Evolutionary conservation across 164 flowering plant species (phyloP).

Genomic region (Echeveria elegans): DNA sequence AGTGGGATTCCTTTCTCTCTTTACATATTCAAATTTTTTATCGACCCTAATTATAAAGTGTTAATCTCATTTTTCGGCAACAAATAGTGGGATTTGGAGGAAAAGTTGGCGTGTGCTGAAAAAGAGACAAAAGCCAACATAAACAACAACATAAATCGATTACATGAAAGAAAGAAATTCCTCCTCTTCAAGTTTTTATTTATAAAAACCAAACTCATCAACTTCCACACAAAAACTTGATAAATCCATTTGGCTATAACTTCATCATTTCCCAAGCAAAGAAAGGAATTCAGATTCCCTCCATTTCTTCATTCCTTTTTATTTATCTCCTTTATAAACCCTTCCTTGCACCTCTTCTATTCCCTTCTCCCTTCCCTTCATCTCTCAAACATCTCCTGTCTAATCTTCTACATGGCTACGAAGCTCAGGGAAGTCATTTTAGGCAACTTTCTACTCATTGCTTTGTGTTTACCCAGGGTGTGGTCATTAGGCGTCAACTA

Average conservation of each 20-base stretch:
- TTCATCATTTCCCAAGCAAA: conserved; percentile 1
- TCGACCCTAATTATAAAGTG: not conserved
- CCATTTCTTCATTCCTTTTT: not conserved
- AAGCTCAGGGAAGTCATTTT: not conserved
- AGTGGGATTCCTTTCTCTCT: conserved; percentile 1
- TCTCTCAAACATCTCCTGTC: not conserved
- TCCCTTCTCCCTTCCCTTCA: not conserved
- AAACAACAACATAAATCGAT: conserved; percentile 1
- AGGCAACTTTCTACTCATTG: not conserved
- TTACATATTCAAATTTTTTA: not conserved
- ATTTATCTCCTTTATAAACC: not conserved
- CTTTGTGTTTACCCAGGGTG: not conserved
- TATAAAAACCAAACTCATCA: conserved; percentile 4
- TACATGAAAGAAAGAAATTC: conserved; percentile 1
- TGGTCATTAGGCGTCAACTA: conserved; percentile 75
- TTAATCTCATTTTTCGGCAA: not conserved
- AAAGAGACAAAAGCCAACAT: not conserved
- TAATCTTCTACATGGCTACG: not conserved
- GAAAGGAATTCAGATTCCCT: conserved; percentile 5
- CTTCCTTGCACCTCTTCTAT: not conserved
- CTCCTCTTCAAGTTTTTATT: not conserved
- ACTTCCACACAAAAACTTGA: conserved; percentile 1
- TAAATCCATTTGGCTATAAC: not conserved
- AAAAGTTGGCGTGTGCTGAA: conserved; percentile 1
- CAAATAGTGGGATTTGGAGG: not conserved